phyloP scores from a whole-genome alignment of 176 grass and related monocot species.

The Calamus simplicifolius region DNA sequence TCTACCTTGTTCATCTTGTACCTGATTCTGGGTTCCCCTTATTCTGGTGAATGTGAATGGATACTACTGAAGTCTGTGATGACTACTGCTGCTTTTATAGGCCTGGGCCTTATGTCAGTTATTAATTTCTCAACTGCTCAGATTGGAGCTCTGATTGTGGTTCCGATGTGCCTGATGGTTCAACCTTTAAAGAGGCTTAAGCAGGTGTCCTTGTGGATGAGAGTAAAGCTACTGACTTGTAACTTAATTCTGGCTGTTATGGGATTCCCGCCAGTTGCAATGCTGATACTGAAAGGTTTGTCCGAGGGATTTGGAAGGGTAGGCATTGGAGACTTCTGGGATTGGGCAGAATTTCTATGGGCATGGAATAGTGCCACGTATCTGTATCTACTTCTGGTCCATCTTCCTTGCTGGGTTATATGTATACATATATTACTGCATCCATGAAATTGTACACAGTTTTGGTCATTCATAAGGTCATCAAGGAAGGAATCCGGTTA shows the following conservation, averaged over 20 bases:
- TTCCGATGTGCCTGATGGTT: conserved; percentile 75
- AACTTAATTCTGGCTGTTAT: conserved; percentile 44
- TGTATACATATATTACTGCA: conserved; percentile 74
- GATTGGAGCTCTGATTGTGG: conserved; percentile 65
- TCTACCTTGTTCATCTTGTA: conserved; percentile 35
- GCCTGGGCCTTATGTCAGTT: conserved; percentile 82
- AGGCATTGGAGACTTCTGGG: conserved; percentile 56
- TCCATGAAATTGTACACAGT: conserved; percentile 27
- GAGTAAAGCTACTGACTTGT: conserved; percentile 25
- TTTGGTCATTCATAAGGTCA: no score
- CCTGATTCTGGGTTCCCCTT: conserved; percentile 44
- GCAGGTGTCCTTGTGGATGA: conserved; percentile 20
- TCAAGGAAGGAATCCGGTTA: no score
- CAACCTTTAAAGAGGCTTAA: conserved; percentile 37
- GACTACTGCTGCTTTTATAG: conserved; percentile 57
- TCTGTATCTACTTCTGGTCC: conserved; percentile 61
- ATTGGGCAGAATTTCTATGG: conserved; percentile 74
- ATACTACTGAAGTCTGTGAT: conserved; percentile 68
- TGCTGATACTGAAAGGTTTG: conserved; percentile 40
- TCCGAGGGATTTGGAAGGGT: conserved; percentile 29
- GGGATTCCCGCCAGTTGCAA: conserved; percentile 53
- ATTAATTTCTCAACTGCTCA: conserved; percentile 92
- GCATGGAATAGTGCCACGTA: conserved; percentile 87
- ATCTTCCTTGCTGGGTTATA: conserved; percentile 86
- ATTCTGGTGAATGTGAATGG: conserved; percentile 61